Conservation (phyloP, 2,329 filamentous ascomycete genomes). For the Calycina herbarum region DNA sequence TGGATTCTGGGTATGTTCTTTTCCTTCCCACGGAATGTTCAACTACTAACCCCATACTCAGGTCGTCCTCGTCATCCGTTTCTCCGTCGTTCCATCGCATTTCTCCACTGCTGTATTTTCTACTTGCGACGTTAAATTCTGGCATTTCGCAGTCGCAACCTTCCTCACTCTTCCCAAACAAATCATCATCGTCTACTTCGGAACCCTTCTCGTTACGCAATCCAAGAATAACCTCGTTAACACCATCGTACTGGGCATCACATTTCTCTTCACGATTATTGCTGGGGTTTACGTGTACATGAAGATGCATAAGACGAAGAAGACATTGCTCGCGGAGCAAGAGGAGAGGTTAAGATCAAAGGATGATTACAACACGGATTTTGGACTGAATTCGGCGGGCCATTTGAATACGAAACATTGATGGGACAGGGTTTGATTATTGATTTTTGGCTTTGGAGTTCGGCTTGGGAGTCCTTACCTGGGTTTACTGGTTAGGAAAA, state of each 20-base stretch:
- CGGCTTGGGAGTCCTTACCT: not conserved
- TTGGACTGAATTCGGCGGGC: not conserved
- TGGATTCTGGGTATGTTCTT: constrained; percentile 41
- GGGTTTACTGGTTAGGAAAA: not conserved
- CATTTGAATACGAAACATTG: not conserved
- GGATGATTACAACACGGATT: not conserved
- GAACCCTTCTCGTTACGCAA: constrained; percentile 39
- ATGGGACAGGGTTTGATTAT: not conserved
- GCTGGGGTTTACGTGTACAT: constrained; percentile 41
- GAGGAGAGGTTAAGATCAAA: constrained; percentile 12
- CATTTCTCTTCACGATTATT: constrained; percentile 40
- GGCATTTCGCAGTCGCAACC: constrained; percentile 43
- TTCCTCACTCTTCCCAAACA: constrained; percentile 45
- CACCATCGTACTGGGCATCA: constrained; percentile 39
- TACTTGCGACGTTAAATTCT: constrained; percentile 45
- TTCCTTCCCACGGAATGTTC: too few species aligned
- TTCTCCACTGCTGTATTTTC: constrained; percentile 47
- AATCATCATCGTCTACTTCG: constrained; percentile 44
- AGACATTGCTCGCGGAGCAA: constrained; percentile 40
- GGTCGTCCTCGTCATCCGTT: constrained; percentile 44
- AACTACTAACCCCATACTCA: constrained; percentile 15
- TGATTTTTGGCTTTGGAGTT: not conserved
- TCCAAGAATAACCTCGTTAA: constrained; percentile 36
- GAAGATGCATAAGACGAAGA: constrained; percentile 41
- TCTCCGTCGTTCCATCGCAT: constrained; percentile 44